These are phyloP conservation scores for Eragrostis tef DNA, from an alignment of 202 grass and related monocot genomes.

Conservation along the genomic window DNA sequence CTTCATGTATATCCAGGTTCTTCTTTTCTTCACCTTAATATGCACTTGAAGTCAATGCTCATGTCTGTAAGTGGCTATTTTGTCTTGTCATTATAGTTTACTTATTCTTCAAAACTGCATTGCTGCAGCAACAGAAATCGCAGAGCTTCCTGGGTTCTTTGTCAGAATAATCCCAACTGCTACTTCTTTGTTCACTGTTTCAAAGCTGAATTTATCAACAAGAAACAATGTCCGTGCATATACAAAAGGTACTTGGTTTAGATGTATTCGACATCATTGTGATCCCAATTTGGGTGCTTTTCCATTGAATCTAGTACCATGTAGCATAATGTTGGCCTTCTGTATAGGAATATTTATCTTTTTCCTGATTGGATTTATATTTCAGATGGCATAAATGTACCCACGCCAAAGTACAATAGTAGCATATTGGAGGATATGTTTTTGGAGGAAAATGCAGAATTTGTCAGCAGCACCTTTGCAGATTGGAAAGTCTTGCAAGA, in stretches of 20 bases:
- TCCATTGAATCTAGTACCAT: slow-evolving; percentile 14
- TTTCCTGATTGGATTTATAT: slow-evolving; percentile 27
- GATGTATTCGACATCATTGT: not conserved
- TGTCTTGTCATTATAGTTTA: not conserved
- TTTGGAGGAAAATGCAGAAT: slow-evolving; percentile 87
- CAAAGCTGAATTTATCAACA: slow-evolving; percentile 72
- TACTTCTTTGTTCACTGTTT: slow-evolving; percentile 65
- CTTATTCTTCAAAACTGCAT: slow-evolving; percentile 31
- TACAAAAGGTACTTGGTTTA: slow-evolving; percentile 59
- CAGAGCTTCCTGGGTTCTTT: slow-evolving; percentile 73
- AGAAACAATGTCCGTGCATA: slow-evolving; percentile 87
- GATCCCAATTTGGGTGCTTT: not conserved
- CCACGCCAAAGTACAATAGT: slow-evolving; percentile 87
- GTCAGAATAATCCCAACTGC: slow-evolving; percentile 77
- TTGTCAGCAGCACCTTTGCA: slow-evolving; percentile 59
- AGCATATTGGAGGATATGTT: slow-evolving; percentile 97
- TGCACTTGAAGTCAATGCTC: slow-evolving; percentile 3
- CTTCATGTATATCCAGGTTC: slow-evolving; percentile 89
- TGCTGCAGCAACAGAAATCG: slow-evolving; percentile 53
- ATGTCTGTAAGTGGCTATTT: not conserved
- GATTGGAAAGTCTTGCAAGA: slow-evolving; percentile 72
- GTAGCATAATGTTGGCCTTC: slow-evolving; percentile 22
- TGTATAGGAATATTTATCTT: not conserved
- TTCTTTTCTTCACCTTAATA: slow-evolving; percentile 11
- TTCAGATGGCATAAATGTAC: slow-evolving; percentile 62